These are phyloP conservation scores for Arabidopsis hybrid DNA, from an alignment of 441 rosid species.

Conservation along the genomic window DNA sequence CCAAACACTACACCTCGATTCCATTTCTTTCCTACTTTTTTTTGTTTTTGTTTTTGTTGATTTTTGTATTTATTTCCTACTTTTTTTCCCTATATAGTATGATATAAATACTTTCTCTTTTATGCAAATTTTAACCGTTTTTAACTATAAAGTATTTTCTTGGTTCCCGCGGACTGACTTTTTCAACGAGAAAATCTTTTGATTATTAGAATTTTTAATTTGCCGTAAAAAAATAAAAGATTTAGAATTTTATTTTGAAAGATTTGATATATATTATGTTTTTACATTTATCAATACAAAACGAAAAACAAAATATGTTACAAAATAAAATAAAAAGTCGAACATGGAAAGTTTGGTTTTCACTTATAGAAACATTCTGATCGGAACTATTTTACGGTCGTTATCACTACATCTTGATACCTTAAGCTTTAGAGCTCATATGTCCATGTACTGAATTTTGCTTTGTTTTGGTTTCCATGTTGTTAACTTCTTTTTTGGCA, in stretches of 20 bases:
- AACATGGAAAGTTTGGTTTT: neutral
- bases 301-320: neutral
- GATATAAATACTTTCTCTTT: neutral
- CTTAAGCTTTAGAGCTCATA: no score
- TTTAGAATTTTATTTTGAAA: no score
- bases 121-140: slow-evolving; percentile 32
- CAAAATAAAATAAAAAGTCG: no score
- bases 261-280: neutral
- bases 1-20: slow-evolving; percentile 35
- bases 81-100: slow-evolving; percentile 5
- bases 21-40: slow-evolving; percentile 6
- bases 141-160: slow-evolving; percentile 22
- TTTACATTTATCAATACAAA: neutral
- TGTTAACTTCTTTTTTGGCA: no score
- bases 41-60: neutral
- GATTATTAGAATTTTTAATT: no score
- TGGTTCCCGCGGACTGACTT: neutral
- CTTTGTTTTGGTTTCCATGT: no score
- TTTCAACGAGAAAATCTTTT: neutral
- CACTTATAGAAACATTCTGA: no score
- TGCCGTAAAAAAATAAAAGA: no score
- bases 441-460: no score
- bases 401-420: no score
- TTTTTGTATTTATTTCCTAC: neutral
- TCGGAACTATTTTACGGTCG: no score